phyloP scores from a whole-genome alignment of 139 green algal genomes.

The Micractinium sp. region DNA sequence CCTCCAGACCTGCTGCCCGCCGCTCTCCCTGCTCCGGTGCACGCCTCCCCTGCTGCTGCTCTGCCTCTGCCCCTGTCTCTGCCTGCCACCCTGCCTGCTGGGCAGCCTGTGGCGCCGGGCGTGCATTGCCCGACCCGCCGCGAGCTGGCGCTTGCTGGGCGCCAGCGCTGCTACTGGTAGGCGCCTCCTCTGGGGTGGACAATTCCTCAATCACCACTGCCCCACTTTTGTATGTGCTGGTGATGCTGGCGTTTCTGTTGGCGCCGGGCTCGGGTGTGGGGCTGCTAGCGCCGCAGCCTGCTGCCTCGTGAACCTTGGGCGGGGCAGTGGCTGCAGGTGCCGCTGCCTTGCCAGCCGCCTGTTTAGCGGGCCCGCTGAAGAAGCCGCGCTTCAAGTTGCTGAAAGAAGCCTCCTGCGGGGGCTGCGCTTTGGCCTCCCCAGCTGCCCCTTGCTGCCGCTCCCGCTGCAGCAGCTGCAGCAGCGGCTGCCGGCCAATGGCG shows the following conservation, averaged over 20 bases:
- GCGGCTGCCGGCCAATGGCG: background rate
- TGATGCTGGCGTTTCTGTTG: background rate
- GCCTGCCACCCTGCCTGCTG: no score
- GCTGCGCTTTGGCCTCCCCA: background rate
- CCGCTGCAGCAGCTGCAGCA: background rate
- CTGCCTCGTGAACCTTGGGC: background rate
- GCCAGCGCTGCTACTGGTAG: background rate
- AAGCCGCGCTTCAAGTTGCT: slow-evolving; percentile 16
- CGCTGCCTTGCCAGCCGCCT: background rate
- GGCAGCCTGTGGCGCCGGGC: no score
- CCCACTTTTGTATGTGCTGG: background rate
- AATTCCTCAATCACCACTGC: slow-evolving; percentile 2
- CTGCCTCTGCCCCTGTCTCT: background rate
- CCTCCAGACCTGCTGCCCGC: background rate
- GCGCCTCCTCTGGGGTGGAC: background rate
- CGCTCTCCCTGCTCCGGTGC: background rate
- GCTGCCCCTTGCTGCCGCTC: background rate
- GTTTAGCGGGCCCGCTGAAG: background rate
- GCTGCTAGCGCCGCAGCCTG: background rate
- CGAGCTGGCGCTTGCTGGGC: background rate
- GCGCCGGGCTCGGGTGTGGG: no score
- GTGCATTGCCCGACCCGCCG: no score
- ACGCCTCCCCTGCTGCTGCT: background rate
- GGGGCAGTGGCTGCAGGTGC: no score
- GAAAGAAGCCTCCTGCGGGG: background rate